Conservation (phyloP, 2,329 filamentous ascomycete genomes). For the Ambrosiella cleistominuta region DNA sequence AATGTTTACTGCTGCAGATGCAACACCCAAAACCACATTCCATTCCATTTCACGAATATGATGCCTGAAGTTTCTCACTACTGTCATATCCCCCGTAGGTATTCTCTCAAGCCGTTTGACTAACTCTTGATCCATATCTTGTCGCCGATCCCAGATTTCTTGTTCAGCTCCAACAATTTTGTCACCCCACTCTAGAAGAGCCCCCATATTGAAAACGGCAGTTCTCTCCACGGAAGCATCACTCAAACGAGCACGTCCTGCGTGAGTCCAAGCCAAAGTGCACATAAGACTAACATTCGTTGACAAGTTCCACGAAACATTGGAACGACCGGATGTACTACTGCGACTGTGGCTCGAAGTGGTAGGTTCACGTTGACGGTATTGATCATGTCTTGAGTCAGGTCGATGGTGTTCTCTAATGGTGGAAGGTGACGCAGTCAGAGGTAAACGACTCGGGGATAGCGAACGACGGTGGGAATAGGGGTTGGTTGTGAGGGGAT, state of each 20-base stretch:
- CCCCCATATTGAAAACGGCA: constrained; percentile 18
- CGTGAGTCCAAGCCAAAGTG: constrained; percentile 18
- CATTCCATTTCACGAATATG: constrained; percentile 2
- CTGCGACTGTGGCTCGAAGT: neutral
- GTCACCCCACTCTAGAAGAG: constrained; percentile 18
- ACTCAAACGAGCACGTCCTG: constrained; percentile 18
- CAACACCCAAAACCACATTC: constrained; percentile 5
- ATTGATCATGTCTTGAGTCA: neutral
- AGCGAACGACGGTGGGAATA: constrained; percentile 7
- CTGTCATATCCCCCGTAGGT: no score
- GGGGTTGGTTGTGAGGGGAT: constrained; percentile 4
- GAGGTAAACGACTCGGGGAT: neutral
- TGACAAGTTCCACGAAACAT: constrained; percentile 16
- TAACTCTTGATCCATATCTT: neutral
- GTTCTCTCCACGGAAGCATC: constrained; percentile 18
- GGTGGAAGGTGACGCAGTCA: neutral
- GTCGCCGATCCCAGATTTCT: constrained; percentile 14
- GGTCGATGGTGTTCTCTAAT: neutral
- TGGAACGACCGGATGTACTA: neutral
- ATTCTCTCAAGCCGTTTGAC: neutral
- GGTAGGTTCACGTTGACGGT: constrained; percentile 1
- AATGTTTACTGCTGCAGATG: constrained; percentile 9
- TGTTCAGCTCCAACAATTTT: constrained; percentile 13
- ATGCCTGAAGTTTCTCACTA: neutral
- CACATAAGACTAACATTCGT: constrained; percentile 19